Evolutionary conservation across 1,284 basidiomycete genomes (phyloP), one percentile per base, ranked within the genome.

Genomic region (Coniferiporia weirii): DNA sequence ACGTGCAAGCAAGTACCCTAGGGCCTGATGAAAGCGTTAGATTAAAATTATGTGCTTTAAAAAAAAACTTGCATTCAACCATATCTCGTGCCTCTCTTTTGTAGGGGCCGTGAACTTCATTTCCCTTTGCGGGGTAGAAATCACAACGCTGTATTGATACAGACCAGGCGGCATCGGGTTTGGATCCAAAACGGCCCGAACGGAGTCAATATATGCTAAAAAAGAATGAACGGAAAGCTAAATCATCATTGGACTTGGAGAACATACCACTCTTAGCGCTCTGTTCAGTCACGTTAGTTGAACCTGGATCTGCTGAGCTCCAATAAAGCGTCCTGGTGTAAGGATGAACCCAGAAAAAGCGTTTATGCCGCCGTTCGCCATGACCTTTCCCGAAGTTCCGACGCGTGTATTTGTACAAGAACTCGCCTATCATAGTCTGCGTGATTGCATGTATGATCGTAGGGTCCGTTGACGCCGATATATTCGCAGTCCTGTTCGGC

Each of bases 301-400:
- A 91, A 36, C 93, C 94, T 36, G 96, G 97, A 75, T 98, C 96
- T 35, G 88, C 86, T 34, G 91, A 85, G 66, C 93, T 95, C 97
- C 97, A 99, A 75, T 98, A 98, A 60, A 99, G 71, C 8, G 94
- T 98, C 76, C 94, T 93, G 54, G 95, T 99, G 72, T 99, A 99
- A 27, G 97, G 97, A 74, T 99, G 96, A 13, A 99, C 87, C 95
- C 97, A 99, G 81, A 99, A 98, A 87, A 97, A 99, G 43, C 97
- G 83, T 71, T 85, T 88, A 75, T 99, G 97, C 55, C 95, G 79
- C 71, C 87, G 89, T 71, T 95, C 92, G 32, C 93, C 92, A 69
- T 94, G 82, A 7, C 93, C 94, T 70, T 92, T 93, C 34, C 94
- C 93, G 67, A 99, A 85, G n/a, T 91, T 76, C 62, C 86, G 84